These are phyloP conservation scores for Cryphonectria radicalis DNA, from an alignment of 2,329 filamentous ascomycete genomes.

Conservation along the genomic window DNA sequence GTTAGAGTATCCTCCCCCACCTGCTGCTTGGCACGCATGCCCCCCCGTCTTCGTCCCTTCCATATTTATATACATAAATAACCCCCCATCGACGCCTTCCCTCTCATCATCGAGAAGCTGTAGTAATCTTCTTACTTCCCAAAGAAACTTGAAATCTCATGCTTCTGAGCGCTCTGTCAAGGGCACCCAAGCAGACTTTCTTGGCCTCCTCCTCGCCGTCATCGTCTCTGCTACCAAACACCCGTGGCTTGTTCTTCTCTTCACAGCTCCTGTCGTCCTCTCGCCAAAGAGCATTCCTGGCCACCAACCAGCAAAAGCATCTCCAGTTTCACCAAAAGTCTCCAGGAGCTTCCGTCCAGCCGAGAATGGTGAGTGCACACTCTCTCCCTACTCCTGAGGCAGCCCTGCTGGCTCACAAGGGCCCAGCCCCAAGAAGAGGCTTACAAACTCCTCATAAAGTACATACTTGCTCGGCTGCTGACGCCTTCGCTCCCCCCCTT, in stretches of 20 bases:
- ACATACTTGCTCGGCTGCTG: not conserved
- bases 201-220: too few relatives aligned
- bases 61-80: not conserved
- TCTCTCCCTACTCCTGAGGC: not conserved
- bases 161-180: not conserved
- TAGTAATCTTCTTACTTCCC: not conserved
- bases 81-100: too few relatives aligned
- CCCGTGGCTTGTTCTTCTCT: not conserved
- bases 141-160: not conserved
- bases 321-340: not conserved
- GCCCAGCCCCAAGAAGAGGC: not conserved
- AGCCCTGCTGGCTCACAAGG: not conserved
- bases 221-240: not conserved
- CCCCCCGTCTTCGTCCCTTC: not conserved
- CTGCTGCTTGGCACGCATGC: not conserved
- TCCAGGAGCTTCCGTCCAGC: not conserved
- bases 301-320: not conserved
- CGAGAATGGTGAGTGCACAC: conserved; percentile 27
- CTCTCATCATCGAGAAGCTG: not conserved
- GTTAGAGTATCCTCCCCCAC: too few relatives aligned
- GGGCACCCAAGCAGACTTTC: not conserved
- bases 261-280: not conserved
- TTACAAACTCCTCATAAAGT: not conserved
- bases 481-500: not conserved
- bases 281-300: not conserved